Conservation (phyloP, 2,329 filamentous ascomycete genomes). For the Teratosphaeria epicoccoides region DNA sequence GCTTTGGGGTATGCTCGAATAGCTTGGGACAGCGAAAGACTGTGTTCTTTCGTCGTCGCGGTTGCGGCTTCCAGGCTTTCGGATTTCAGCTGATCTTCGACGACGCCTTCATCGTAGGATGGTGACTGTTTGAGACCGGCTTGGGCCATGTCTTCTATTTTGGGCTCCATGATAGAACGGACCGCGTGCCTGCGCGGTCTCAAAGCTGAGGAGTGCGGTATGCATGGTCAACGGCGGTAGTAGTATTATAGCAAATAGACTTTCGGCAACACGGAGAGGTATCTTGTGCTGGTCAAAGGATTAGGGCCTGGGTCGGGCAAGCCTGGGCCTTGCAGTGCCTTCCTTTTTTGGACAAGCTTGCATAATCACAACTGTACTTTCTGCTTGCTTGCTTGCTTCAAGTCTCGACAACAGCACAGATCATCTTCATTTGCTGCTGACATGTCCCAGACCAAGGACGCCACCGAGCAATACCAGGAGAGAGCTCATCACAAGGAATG, state of each 20-base stretch:
- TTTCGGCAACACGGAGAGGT: neutral
- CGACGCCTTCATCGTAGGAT: neutral
- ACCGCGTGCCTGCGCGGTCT: neutral
- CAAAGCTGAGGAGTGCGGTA: neutral
- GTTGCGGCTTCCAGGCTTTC: neutral
- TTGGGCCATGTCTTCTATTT: neutral
- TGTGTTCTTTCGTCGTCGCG: conserved; percentile 19
- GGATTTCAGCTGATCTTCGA: neutral
- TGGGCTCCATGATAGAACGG: neutral
- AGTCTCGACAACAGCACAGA: neutral
- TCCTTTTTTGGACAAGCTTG: neutral
- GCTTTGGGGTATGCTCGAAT: conserved; percentile 27
- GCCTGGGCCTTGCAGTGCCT: neutral
- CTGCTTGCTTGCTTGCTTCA: neutral
- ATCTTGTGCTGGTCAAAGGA: neutral
- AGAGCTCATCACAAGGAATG: neutral
- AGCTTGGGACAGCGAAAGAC: conserved; percentile 27
- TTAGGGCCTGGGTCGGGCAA: neutral
- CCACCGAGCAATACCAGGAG: neutral
- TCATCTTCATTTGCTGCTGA: neutral
- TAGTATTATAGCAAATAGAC: neutral
- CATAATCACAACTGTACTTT: neutral
- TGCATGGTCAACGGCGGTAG: neutral
- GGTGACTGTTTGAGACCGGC: neutral
- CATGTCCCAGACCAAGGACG: neutral